Conservation (phyloP, 106 monocot genomes). For the Gastrodia elata region DNA sequence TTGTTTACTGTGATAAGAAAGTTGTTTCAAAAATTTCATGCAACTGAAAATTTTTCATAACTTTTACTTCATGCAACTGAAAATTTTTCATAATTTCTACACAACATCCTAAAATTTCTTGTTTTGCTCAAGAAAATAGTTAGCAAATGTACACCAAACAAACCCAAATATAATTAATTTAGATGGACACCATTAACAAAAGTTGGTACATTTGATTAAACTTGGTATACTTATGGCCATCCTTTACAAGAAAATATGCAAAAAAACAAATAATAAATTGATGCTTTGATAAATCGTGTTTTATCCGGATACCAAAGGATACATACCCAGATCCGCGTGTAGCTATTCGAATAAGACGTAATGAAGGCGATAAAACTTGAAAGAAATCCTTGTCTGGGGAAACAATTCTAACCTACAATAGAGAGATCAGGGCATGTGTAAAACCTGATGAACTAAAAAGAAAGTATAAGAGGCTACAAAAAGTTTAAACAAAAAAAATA, state of each 20-base stretch:
- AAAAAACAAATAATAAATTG: background rate
- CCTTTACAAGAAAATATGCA: background rate
- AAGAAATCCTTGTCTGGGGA: slow-evolving; percentile 99
- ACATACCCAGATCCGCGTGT: slow-evolving; percentile 73
- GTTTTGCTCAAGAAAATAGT: background rate
- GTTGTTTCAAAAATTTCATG: too few species aligned
- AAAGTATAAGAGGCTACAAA: background rate
- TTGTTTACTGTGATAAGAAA: too few species aligned
- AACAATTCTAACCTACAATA: slow-evolving; percentile 70
- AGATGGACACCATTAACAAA: background rate
- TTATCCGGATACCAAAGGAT: background rate
- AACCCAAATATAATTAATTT: background rate
- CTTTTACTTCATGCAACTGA: background rate
- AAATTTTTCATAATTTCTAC: background rate
- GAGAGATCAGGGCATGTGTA: slow-evolving; percentile 8
- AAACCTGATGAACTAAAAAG: background rate
- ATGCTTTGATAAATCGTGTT: background rate
- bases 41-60: background rate
- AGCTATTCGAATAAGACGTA: slow-evolving; percentile 77
- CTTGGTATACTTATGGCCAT: background rate
- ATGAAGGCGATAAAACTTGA: slow-evolving; percentile 85
- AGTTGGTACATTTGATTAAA: background rate
- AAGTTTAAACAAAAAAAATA: too few species aligned
- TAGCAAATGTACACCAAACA: background rate
- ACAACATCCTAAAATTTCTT: background rate